These are phyloP conservation scores for Phialophora verrucosa DNA, from an alignment of 2,329 filamentous ascomycete species.

Conservation along the genomic window DNA sequence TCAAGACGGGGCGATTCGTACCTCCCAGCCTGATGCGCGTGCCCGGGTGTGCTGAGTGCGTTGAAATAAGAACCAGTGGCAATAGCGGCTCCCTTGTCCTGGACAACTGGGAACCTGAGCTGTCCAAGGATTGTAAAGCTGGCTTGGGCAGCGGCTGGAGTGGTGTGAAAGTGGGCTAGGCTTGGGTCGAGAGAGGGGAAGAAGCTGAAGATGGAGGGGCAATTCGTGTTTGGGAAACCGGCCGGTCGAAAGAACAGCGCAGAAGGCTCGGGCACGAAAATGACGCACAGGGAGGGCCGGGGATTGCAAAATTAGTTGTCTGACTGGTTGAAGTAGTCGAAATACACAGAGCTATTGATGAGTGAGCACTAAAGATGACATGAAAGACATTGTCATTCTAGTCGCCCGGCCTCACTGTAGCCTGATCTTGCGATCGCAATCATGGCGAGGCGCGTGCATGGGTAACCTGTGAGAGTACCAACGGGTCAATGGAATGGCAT, in stretches of 20 bases:
- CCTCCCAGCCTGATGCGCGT: conserved; percentile 15
- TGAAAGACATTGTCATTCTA: neutral
- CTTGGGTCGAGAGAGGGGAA: neutral
- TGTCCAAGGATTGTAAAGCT: conserved; percentile 4
- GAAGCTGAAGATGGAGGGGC: conserved; percentile 1
- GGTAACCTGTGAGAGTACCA: neutral
- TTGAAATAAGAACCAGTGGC: conserved; percentile 5
- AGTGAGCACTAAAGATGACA: neutral
- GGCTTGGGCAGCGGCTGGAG: conserved; percentile 13
- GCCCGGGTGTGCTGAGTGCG: conserved; percentile 3
- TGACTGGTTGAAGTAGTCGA: too few relatives aligned
- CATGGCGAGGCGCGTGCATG: neutral
- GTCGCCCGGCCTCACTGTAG: neutral
- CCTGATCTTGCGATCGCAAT: neutral
- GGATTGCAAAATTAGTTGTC: neutral
- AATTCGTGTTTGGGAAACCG: neutral
- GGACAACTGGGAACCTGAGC: conserved; percentile 5
- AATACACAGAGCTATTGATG: neutral
- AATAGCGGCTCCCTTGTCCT: conserved; percentile 5
- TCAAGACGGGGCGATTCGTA: conserved; percentile 23
- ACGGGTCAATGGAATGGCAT: neutral
- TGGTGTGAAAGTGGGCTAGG: neutral
- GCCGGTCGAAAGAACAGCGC: neutral
- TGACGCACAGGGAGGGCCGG: neutral
- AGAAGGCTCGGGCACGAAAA: neutral